A percentile compares a stretch with the other conserved stretches of the same genome.
These are phyloP conservation scores for Nematocida major DNA, from an alignment of 371 early-diverging fungal species.

Conservation along the genomic window DNA sequence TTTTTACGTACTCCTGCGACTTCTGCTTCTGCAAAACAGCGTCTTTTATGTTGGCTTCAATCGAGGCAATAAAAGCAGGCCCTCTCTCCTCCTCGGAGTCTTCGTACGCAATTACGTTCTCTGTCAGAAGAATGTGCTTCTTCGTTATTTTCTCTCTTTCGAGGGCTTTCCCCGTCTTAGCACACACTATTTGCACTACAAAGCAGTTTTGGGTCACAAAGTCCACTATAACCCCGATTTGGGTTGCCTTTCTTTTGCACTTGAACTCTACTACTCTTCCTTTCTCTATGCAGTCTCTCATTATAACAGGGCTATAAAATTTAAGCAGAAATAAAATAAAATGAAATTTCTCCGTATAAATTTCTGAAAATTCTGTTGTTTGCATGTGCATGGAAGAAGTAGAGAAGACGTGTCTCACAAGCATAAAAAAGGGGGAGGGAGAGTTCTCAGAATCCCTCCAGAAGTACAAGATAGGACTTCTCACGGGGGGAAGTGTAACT, in stretches of 20 bases:
- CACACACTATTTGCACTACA: constrained; percentile 38
- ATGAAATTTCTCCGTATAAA: constrained; percentile 1
- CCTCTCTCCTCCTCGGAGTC: constrained; percentile 47
- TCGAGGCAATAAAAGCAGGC: constrained; percentile 4
- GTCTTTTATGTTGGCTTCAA: constrained; percentile 30
- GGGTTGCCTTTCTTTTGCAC: constrained; percentile 5
- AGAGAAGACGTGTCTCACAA: constrained; percentile 23
- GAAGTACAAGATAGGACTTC: constrained; percentile 24
- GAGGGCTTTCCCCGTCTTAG: constrained; percentile 34
- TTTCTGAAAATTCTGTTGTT: neutral
- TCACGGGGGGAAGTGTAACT: neutral
- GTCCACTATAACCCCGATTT: constrained; percentile 46
- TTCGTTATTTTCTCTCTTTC: constrained; percentile 23
- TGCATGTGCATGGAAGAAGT: neutral
- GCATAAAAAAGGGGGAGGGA: neutral
- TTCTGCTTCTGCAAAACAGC: constrained; percentile 22
- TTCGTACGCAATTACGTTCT: constrained; percentile 22
- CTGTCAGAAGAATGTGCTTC: constrained; percentile 32
- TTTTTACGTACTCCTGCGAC: neutral
- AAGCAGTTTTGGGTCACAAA: constrained; percentile 30
- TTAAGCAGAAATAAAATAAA: constrained; percentile 8
- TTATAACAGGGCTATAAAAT: constrained; percentile 49
- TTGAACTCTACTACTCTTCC: constrained; percentile 53
- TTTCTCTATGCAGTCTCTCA: constrained; percentile 49
- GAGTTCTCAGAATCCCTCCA: neutral